phyloP scores from a whole-genome alignment of 257 asterid genomes.

The Capsicum baccatum region DNA sequence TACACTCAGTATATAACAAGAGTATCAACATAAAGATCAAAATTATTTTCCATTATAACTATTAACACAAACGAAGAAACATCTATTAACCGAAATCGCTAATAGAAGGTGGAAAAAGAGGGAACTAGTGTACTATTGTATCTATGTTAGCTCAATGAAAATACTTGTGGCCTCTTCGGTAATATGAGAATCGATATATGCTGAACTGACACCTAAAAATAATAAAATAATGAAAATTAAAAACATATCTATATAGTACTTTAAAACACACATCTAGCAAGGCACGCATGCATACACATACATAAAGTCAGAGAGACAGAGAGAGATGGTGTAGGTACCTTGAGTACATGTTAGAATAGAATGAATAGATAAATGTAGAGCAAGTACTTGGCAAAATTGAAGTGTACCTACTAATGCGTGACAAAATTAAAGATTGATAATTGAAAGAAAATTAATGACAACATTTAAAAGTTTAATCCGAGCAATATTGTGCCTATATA shows the following conservation, averaged over 20 bases:
- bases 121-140: not conserved
- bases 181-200: not conserved
- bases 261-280: too few relatives aligned
- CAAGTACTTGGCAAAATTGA: not conserved
- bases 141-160: not conserved
- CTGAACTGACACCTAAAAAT: not conserved
- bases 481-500: not conserved
- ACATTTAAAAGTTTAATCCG: too few relatives aligned
- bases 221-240: too few relatives aligned
- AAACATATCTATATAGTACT: too few relatives aligned
- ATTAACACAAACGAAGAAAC: too few relatives aligned
- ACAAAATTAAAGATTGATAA: not conserved
- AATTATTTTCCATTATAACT: not conserved
- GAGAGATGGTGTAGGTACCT: too few relatives aligned
- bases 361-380: not conserved
- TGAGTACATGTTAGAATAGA: not conserved
- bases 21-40: too few relatives aligned
- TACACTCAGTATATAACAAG: too few relatives aligned
- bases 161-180: conserved; percentile 21
- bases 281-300: too few relatives aligned
- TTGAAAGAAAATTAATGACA: not conserved
- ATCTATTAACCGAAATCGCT: not conserved
- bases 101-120: not conserved
- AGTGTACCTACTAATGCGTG: not conserved
- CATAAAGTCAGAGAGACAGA: too few relatives aligned